phyloP scores from a whole-genome alignment of 306 rosid genomes.

The Lablab purpureus region DNA sequence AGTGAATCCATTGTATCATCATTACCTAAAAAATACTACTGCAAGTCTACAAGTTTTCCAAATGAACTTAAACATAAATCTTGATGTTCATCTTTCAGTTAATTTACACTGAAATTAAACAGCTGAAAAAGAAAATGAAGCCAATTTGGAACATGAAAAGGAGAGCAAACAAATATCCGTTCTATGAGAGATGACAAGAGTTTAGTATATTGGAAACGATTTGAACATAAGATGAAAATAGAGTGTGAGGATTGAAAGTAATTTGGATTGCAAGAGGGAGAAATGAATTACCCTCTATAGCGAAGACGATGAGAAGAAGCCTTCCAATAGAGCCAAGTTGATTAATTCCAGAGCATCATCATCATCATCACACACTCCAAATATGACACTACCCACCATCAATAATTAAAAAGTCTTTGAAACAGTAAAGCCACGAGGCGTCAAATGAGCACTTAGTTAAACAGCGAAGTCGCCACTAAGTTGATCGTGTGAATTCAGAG shows the following conservation, averaged over 20 bases:
- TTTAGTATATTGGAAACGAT: constrained; percentile 2
- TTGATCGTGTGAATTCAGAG: not conserved
- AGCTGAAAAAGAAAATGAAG: not conserved
- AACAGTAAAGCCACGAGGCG: constrained; percentile 7
- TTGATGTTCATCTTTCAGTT: not conserved
- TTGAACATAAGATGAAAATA: constrained; percentile 19
- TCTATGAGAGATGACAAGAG: constrained; percentile 13
- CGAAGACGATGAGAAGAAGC: constrained; percentile 40
- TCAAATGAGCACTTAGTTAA: not conserved
- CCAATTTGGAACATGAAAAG: not conserved
- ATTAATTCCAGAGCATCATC: constrained; percentile 30
- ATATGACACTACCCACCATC: constrained; percentile 22
- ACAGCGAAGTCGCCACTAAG: constrained; percentile 2
- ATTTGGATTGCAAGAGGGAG: not conserved
- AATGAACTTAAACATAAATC: not conserved
- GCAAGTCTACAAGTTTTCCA: constrained; percentile 20
- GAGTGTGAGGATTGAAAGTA: constrained; percentile 6
- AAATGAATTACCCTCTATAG: constrained; percentile 44
- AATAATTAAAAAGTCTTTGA: not conserved
- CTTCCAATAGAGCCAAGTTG: not conserved
- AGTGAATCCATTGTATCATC: not conserved
- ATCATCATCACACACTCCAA: constrained; percentile 26
- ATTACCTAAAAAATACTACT: constrained; percentile 2
- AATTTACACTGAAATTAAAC: not conserved
- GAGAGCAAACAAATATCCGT: constrained; percentile 1